These are phyloP conservation scores for Bullera alba DNA, from an alignment of 768 basidiomycete species.

Conservation along the genomic window DNA sequence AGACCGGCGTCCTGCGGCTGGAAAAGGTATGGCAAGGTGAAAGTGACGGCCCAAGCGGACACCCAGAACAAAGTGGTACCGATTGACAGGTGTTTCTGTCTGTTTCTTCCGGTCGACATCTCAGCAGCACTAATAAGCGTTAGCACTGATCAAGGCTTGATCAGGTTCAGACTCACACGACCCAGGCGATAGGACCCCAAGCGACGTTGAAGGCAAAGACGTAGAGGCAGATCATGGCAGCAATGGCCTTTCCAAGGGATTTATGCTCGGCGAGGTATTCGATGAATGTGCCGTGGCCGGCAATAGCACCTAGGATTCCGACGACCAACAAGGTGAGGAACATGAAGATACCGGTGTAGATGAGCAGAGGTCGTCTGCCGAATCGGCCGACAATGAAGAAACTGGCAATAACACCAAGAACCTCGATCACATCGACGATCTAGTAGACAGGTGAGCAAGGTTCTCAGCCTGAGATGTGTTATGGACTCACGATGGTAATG, in stretches of 20 bases:
- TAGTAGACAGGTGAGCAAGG: neutral
- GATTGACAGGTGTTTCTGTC: conserved; percentile 42
- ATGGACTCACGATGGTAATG: conserved; percentile 26
- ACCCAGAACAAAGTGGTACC: conserved; percentile 47
- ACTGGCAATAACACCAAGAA: conserved; percentile 33
- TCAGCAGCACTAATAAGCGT: conserved; percentile 18
- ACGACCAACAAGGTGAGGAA: conserved; percentile 35
- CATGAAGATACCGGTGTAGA: conserved; percentile 42
- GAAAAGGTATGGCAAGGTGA: conserved; percentile 46
- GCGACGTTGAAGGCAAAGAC: conserved; percentile 46
- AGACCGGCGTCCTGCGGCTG: conserved; percentile 28
- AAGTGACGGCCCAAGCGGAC: conserved; percentile 43
- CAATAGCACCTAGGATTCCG: conserved; percentile 38
- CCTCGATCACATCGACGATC: conserved; percentile 39
- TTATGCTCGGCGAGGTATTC: conserved; percentile 21
- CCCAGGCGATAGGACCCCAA: conserved; percentile 43
- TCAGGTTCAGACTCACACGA: conserved; percentile 10
- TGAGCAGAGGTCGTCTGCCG: conserved; percentile 38
- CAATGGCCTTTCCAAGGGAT: conserved; percentile 32
- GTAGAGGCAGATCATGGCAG: conserved; percentile 43
- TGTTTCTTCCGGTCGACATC: conserved; percentile 37
- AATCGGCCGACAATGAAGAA: conserved; percentile 42
- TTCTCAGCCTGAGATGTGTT: neutral
- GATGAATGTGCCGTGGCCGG: conserved; percentile 24
- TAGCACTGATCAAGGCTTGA: neutral